phyloP scores from a whole-genome alignment of 805 yeast genomes.

The Lipomyces japonicus region DNA sequence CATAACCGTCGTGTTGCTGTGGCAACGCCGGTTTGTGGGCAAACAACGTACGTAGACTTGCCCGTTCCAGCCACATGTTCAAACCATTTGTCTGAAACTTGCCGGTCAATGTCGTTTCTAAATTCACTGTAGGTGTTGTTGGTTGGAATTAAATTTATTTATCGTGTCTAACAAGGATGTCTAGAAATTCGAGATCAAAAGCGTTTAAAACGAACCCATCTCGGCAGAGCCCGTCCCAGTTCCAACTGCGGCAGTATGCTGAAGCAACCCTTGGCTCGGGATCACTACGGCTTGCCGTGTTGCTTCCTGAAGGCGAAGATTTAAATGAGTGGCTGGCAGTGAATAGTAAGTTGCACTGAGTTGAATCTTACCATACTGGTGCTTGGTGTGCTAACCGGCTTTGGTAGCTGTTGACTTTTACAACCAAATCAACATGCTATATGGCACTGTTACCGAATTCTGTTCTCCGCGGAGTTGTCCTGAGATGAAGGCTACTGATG shows the following conservation, averaged over 20 bases:
- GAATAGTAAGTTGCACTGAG: slow-evolving; percentile 42
- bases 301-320: slow-evolving; percentile 89
- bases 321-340: slow-evolving; percentile 93
- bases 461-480: slow-evolving; percentile 96
- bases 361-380: not conserved
- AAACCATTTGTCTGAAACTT: not conserved
- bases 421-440: slow-evolving; percentile 93
- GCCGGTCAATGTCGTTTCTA: slow-evolving; percentile 17
- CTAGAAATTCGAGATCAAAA: slow-evolving; percentile 14
- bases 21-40: too few species aligned
- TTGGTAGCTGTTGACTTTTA: slow-evolving; percentile 81
- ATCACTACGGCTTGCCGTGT: slow-evolving; percentile 85
- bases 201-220: slow-evolving; percentile 37
- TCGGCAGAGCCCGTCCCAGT: slow-evolving; percentile 35
- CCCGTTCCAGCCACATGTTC: not conserved
- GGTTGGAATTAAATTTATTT: not conserved
- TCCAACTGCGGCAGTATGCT: slow-evolving; percentile 69
- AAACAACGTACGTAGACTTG: too few species aligned
- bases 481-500: slow-evolving; percentile 95
- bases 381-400: not conserved
- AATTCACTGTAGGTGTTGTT: slow-evolving; percentile 20
- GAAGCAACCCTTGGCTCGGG: slow-evolving; percentile 95
- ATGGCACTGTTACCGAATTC: slow-evolving; percentile 92
- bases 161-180: not conserved
- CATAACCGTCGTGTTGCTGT: too few species aligned